Base-by-base conservation (phyloP, 495 filamentous ascomycete genomes). In the Mytilinidion resinicola region DNA sequence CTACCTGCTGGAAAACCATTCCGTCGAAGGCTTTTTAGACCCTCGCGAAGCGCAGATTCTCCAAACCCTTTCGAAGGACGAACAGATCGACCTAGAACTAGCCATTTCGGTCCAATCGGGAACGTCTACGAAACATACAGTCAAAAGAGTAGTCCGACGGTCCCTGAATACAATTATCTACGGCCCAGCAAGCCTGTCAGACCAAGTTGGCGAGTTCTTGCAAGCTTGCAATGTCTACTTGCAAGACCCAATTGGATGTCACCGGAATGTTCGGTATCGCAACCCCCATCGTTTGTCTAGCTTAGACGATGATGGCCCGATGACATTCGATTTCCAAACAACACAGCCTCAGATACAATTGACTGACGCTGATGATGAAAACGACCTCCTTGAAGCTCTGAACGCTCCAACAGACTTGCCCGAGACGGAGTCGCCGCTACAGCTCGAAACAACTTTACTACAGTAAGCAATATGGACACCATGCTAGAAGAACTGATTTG, bases 261-360 rank as follows among this genome's bases (percentile, higher is more conserved):
- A 64, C 51, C 57, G 61, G 5, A 56, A 60, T 3, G 51, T 61
- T 20, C 39, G 15, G 14, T 56, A 61, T 51, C n/a, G 19, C 14
- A 61, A 61, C 48, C 58, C 58, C 25, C 58, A 61, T 41, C 42
- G 52, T 2, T 52, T 61, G 4, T 50, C 36, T n/a, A 12, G 14
- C 25, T 30, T 43, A 8, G 38, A 54, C 10, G 38, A 35, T 11
- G 37, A 60, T 1, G 17, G 9, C 14, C 41, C 20, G 17, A 60
- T 55, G 51, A 55, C 57, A 15, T 54, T 20, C 5, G 21, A 54
- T 19, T 20, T 52, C 12, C n/a, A 20, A 39, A 9, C 30, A 11
- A 5, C 9, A 19, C 33, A 42, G 9, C 5, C 9, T 9, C 37
- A 42, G 15, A 9, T 20, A 35, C 33, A 21, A 9, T 1, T 46